Conservation (phyloP, 1,284 basidiomycete genomes). For the Psilocybe mexicana region DNA sequence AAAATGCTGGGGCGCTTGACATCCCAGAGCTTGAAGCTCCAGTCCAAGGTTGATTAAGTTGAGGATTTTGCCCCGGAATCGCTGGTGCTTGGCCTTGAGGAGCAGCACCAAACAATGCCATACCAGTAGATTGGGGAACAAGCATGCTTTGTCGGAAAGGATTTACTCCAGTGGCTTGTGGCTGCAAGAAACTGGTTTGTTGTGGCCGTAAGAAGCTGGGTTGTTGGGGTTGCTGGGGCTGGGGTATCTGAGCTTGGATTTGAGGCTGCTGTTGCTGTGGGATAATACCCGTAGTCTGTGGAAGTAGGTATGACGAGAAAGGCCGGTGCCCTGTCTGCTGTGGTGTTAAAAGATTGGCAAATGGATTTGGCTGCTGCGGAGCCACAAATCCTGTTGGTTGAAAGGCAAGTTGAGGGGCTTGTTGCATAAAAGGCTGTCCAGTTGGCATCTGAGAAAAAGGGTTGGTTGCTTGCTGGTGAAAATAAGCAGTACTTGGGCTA, state of each 20-base stretch:
- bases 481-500: constrained; percentile 55
- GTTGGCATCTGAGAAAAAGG: constrained; percentile 72
- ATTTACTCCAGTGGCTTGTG: constrained; percentile 72
- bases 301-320: constrained; percentile 53
- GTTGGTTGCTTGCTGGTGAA: constrained; percentile 72
- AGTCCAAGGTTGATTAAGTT: constrained; percentile 9
- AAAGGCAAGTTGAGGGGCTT: constrained; percentile 41
- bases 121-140: constrained; percentile 70
- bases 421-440: constrained; percentile 42
- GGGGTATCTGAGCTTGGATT: background rate
- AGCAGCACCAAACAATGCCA: constrained; percentile 42
- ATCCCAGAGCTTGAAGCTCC: background rate
- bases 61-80: constrained; percentile 3
- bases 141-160: constrained; percentile 70
- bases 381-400: constrained; percentile 65
- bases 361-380: constrained; percentile 47
- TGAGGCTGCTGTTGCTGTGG: constrained; percentile 10
- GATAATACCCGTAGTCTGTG: constrained; percentile 41
- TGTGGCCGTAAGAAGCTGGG: constrained; percentile 29
- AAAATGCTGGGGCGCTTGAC: background rate
- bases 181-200: constrained; percentile 36
- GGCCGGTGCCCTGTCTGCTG: constrained; percentile 52
- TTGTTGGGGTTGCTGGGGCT: constrained; percentile 28
- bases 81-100: constrained; percentile 13
- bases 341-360: constrained; percentile 35